A percentile compares a stretch with the other conserved stretches of the same genome.
Conservation (phyloP, 345 rosid species). For the Gossypium longicalyx region DNA sequence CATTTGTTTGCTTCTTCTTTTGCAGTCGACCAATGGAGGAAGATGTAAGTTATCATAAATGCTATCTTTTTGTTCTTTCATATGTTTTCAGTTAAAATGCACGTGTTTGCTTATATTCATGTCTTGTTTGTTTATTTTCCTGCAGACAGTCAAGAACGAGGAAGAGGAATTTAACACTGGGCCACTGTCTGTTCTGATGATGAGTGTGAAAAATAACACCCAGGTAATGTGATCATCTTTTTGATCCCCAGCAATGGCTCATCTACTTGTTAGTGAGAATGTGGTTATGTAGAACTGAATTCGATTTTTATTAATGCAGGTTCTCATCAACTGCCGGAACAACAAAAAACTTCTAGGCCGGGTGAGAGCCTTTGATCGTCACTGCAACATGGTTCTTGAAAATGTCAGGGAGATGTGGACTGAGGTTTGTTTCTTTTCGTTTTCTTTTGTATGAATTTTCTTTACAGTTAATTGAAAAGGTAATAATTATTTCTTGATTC, state of each 20-base stretch:
- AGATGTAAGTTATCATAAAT: conserved; percentile 39
- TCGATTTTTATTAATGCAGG: conserved; percentile 33
- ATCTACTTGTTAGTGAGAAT: not conserved
- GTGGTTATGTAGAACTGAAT: not conserved
- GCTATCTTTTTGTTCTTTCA: not conserved
- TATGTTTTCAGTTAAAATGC: not conserved
- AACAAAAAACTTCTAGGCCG: conserved; percentile 87
- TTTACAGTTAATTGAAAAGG: not conserved
- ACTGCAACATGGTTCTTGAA: conserved; percentile 98
- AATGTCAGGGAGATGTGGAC: conserved; percentile 99
- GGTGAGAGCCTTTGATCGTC: conserved; percentile 94
- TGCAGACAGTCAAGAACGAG: conserved; percentile 58
- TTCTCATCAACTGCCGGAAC: conserved; percentile 84
- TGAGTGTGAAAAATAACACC: conserved; percentile 96
- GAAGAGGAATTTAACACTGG: conserved; percentile 98
- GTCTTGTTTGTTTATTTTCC: not conserved
- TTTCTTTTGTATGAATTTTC: not conserved
- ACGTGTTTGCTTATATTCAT: not conserved
- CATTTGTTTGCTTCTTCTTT: not conserved
- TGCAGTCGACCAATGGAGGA: conserved; percentile 75
- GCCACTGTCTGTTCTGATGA: conserved; percentile 93
- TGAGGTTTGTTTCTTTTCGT: conserved; percentile 47
- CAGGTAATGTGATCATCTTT: conserved; percentile 44
- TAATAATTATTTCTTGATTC: not conserved
- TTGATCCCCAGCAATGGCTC: not conserved